Conservation (phyloP, 2,329 filamentous ascomycete species). For the Neonectria coccinea region DNA sequence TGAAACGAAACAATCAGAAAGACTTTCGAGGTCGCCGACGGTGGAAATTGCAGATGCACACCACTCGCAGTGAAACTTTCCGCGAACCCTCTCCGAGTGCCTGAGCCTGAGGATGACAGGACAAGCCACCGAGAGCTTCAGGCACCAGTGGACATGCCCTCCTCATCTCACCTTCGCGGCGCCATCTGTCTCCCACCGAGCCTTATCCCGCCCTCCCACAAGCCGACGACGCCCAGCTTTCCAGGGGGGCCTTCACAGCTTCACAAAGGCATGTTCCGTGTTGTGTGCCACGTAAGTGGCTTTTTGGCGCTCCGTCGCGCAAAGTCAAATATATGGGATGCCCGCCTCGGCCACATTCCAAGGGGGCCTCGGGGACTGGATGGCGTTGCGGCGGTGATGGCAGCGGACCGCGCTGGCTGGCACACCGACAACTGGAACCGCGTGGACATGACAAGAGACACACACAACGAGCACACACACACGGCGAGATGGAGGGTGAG, state of each 20-base stretch:
- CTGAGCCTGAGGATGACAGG: neutral
- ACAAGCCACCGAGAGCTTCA: neutral
- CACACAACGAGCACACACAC: neutral
- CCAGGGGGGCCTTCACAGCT: neutral
- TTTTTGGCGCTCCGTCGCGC: neutral
- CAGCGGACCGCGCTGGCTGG: neutral
- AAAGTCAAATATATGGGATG: neutral
- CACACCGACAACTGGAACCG: neutral
- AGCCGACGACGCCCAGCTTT: neutral
- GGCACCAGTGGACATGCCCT: neutral
- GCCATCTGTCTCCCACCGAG: neutral
- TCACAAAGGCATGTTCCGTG: neutral
- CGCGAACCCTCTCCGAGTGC: no score
- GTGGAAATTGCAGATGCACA: neutral
- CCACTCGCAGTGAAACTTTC: neutral
- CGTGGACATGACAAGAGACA: neutral
- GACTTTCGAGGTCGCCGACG: neutral
- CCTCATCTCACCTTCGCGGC: neutral
- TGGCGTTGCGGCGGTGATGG: neutral
- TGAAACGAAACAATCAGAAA: neutral
- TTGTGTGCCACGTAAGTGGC: neutral
- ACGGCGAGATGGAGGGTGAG: neutral
- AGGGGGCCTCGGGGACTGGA: neutral
- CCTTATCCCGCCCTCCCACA: neutral
- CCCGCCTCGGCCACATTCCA: neutral